Base-by-base conservation (phyloP, 148 eudicot species). In the Salicornia ramosissima region DNA sequence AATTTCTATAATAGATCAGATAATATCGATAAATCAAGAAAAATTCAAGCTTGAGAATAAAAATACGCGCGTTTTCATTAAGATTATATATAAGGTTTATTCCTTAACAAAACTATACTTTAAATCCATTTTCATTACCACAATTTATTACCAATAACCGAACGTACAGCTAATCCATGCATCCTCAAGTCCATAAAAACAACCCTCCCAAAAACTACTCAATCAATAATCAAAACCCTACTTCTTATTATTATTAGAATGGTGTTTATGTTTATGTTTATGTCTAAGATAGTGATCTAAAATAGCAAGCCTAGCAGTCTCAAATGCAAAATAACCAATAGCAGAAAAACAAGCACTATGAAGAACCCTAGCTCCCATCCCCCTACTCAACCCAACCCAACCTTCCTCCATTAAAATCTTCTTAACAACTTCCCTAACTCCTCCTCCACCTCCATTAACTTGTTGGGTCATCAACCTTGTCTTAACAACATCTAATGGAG, bases 311-410 rank as follows among this genome's bases (percentile, higher is more conserved):
- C 96, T 83, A n/a, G 96, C 95, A 1, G 92, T 90, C 85, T 93
- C 98, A 70, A 93, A 93, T 0, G 95, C 96, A 73, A 90, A 90
- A 72, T 90, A 90, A 18, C 95, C 98, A 58, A 93, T 74, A 6
- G 98, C 98, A 1, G 98, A 93, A 53, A 93, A 93, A 72, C 96
- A 85, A 51, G 98, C 96, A 73, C 98, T 90, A 65, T 93, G 88
- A 78, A 88, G 67, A 71, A 90, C 92, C 65, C 96, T 83, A 24
- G 96, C 95, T 24, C 95, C 96, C 95, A 93, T 84, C 30, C 96
- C 96, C 10, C 90, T 81, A 11, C 84, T 88, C 3, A 93, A 86
- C n/a, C 98, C 96, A 63, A 83, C 84, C 95, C 82, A 88, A 19
- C 98, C 92, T 77, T 93, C 90, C 74, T 90, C 96, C 78, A 28